Base-by-base conservation (phyloP, 2,329 filamentous ascomycete genomes). In the Dissoconium aciculare region DNA sequence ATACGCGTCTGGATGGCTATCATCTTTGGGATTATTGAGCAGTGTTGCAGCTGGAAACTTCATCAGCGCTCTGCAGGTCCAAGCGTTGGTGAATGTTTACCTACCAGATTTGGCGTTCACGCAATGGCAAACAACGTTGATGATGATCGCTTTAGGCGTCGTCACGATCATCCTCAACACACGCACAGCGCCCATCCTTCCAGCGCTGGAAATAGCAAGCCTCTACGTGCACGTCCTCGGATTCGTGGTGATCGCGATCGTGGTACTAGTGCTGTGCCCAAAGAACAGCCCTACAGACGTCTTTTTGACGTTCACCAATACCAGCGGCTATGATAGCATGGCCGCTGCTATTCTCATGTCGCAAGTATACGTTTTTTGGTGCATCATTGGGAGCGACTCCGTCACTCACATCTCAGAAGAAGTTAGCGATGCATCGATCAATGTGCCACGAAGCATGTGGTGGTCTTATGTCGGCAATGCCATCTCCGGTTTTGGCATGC, bases 191-290 rank as follows among this genome's bases (percentile, higher is more conserved):
- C 53, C 52, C 25, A 41, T 60, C 3, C 31, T 50, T 5, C 47
- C 45, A 10, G 32, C 38, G 12, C 31, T 48, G 21, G 66, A 69
- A 45, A 59, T 58, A 0, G 33, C 39, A 10, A 42, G 44, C 26
- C 37, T 54, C 26, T 26, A 47, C 26, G 26, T 44, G 5, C 47
- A 52, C 31, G 24, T 47, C n/a, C 37, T 41, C 12, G 51, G 44
- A 6, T 54, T 51, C 31, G 33, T 51, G 15, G 38, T 45, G 5
- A 44, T 51, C 14, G n/a, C 53, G 11, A 44, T 49, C n/a, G 42
- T 44, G 4, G 36, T 51, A 4, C 42, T 38, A 41, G 39, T 47
- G 3, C 35, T 51, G 11, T 44, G 43, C n/a, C 47, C 46, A 3
- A 51, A 49, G 37, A 50, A 51, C 37, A 38, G 35, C 24, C 40